These are phyloP conservation scores for Peronospora destructor DNA, from an alignment of 352 stramenopile genomes.

Conservation along the genomic window DNA sequence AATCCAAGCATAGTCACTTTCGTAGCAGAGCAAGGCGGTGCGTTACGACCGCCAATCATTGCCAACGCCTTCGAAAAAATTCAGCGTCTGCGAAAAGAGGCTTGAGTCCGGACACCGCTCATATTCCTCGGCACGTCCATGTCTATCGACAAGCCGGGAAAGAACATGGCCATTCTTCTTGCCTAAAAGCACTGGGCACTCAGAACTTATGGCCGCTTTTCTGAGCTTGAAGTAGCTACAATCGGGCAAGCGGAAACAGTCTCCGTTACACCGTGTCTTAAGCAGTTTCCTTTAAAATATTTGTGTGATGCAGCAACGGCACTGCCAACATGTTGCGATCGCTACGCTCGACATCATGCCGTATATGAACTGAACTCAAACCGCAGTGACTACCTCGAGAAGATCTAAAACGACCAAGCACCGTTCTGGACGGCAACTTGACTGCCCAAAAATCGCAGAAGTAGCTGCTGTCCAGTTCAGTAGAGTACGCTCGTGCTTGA, in stretches of 20 bases:
- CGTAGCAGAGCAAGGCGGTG: conserved; percentile 18
- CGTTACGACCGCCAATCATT: neutral
- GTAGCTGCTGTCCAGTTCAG: conserved; percentile 19
- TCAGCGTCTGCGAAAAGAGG: conserved; percentile 11
- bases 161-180: neutral
- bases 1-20: neutral
- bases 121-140: conserved; percentile 3
- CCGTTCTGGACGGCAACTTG: conserved; percentile 30
- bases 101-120: conserved; percentile 1
- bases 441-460: conserved; percentile 25
- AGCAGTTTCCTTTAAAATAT: conserved; percentile 16
- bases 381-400: conserved; percentile 16
- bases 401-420: conserved; percentile 20
- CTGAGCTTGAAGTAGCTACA: conserved; percentile 8
- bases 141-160: no score
- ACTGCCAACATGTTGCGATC: neutral
- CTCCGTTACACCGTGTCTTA: conserved; percentile 19
- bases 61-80: neutral
- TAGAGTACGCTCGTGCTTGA: conserved; percentile 33
- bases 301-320: conserved; percentile 2
- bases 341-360: conserved; percentile 7
- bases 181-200: conserved; percentile 9
- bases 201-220: conserved; percentile 5
- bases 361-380: conserved; percentile 6
- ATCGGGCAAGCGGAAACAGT: conserved; percentile 13